Percentiles rank a stretch among this genome's conserved stretches.
These are phyloP conservation scores for Phytophthora quininea DNA, from an alignment of 352 stramenopile species.

Conservation along the genomic window DNA sequence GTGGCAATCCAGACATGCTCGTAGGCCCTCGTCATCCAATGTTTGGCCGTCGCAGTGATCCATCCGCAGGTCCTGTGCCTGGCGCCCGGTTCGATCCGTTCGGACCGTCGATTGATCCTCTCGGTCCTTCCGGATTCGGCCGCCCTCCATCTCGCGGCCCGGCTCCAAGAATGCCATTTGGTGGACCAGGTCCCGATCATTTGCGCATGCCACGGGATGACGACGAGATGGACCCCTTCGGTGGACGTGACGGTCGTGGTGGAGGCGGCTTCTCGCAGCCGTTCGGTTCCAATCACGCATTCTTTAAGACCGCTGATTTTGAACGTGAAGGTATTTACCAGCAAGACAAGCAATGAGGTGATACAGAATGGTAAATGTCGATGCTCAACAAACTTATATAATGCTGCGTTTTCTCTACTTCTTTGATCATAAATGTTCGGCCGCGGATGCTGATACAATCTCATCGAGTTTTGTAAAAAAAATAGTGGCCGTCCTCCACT, in stretches of 20 bases:
- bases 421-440: too few relatives aligned
- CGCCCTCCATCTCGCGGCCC: slow-evolving; percentile 44
- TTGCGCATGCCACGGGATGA: slow-evolving; percentile 79
- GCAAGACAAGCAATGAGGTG: background rate
- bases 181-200: slow-evolving; percentile 78
- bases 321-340: too few relatives aligned
- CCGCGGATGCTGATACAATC: too few relatives aligned
- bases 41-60: slow-evolving; percentile 67
- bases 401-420: too few relatives aligned
- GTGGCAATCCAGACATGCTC: slow-evolving; percentile 70
- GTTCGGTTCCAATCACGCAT: slow-evolving; percentile 72
- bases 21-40: slow-evolving; percentile 79
- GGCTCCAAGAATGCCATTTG: slow-evolving; percentile 69
- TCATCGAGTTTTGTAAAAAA: too few relatives aligned
- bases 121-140: slow-evolving; percentile 51
- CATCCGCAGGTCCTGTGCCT: slow-evolving; percentile 63
- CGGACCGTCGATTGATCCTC: slow-evolving; percentile 61
- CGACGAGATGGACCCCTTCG: slow-evolving; percentile 57
- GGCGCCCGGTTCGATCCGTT: slow-evolving; percentile 87
- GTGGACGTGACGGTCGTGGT: slow-evolving; percentile 25
- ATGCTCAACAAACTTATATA: too few relatives aligned
- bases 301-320: slow-evolving; percentile 45
- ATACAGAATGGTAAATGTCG: too few relatives aligned
- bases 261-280: slow-evolving; percentile 50
- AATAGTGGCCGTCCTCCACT: too few relatives aligned